A percentile compares a stretch with the other conserved stretches of the same genome.
phyloP scores from a whole-genome alignment of 345 rosid genomes.

The Citrus australasica region DNA sequence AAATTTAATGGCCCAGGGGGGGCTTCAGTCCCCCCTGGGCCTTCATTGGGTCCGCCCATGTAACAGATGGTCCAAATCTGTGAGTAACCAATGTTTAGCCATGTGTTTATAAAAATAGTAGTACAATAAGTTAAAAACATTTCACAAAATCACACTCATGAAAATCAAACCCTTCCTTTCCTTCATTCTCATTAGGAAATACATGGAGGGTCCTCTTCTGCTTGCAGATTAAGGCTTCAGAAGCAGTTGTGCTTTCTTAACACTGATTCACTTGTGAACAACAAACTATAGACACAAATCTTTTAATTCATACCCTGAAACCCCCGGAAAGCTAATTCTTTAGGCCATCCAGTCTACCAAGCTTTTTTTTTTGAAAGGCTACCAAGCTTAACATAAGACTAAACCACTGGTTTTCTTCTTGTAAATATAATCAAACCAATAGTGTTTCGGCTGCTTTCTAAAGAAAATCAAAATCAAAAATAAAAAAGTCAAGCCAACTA shows the following conservation, averaged over 20 bases:
- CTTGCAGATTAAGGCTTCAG: not conserved
- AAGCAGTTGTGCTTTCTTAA: not conserved
- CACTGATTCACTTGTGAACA: not conserved
- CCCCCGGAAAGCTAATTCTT: not conserved
- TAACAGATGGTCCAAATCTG: not conserved
- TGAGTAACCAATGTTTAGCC: not conserved
- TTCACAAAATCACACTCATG: not conserved
- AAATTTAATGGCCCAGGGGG: too few relatives aligned
- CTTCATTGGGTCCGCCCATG: too few relatives aligned
- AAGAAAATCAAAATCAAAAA: not conserved
- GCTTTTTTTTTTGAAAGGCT: too few relatives aligned
- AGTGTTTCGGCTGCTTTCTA: not conserved
- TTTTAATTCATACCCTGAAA: not conserved
- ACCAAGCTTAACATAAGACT: not conserved
- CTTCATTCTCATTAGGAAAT: not conserved
- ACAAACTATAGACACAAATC: not conserved
- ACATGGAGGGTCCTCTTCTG: too few relatives aligned
- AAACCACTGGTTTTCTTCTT: not conserved
- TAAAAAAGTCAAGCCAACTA: not conserved
- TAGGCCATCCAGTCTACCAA: not conserved
- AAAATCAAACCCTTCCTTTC: not conserved
- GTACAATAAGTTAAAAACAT: not conserved
- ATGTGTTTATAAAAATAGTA: not conserved
- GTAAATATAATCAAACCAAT: not conserved
- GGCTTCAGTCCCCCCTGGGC: too few relatives aligned